phyloP scores from a whole-genome alignment of 1,139 yeast genomes.

The Yamadazyma songkhlaensis region DNA sequence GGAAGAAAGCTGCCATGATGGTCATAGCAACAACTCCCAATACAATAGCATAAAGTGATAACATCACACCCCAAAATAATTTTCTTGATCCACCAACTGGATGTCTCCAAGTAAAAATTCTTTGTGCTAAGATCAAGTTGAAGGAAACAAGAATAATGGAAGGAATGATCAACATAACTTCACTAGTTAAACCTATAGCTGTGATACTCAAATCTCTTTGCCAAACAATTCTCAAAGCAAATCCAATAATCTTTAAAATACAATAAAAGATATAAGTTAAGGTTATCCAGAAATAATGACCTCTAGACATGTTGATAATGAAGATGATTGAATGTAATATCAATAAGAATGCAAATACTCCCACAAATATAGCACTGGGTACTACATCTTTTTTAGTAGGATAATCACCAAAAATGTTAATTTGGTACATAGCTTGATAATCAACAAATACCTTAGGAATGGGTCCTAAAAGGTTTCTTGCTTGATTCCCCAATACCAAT shows the following conservation, averaged over 20 bases:
- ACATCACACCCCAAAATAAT: conserved; percentile 55
- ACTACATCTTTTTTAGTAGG: conserved; percentile 29
- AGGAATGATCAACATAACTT: conserved; percentile 57
- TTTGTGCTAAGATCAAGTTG: conserved; percentile 68
- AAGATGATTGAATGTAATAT: conserved; percentile 28
- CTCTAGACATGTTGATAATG: conserved; percentile 30
- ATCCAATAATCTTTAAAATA: conserved; percentile 30
- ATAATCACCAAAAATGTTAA: conserved; percentile 35
- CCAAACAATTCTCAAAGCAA: conserved; percentile 33
- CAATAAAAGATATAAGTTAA: conserved; percentile 33
- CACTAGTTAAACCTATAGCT: conserved; percentile 56
- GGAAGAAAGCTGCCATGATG: conserved; percentile 61
- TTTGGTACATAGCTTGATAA: conserved; percentile 13
- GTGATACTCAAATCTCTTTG: conserved; percentile 28
- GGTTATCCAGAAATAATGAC: conserved; percentile 38
- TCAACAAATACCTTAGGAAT: conserved; percentile 14
- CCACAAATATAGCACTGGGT: conserved; percentile 34
- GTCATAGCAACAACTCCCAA: conserved; percentile 63
- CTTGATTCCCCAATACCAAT: conserved; percentile 13
- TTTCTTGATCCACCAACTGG: conserved; percentile 67
- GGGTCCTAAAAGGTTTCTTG: conserved; percentile 13
- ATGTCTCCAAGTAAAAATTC: conserved; percentile 80
- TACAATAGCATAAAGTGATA: conserved; percentile 51
- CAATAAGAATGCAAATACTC: conserved; percentile 26
- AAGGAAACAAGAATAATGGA: conserved; percentile 54